These are phyloP conservation scores for Piper betle DNA, from an alignment of 164 flowering plant species.

Conservation along the genomic window DNA sequence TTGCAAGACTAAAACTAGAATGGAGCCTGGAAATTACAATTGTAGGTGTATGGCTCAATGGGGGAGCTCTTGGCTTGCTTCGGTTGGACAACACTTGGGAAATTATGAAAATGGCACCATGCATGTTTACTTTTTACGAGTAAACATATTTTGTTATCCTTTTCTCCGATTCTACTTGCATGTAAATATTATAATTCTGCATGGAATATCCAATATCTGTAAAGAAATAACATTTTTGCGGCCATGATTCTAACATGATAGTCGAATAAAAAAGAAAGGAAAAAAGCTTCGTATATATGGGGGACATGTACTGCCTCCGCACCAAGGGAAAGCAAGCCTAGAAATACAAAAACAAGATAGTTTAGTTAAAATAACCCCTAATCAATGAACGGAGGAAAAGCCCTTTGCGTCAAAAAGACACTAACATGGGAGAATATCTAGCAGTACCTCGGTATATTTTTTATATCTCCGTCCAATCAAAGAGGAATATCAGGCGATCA, in stretches of 20 bases:
- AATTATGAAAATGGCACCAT: too few relatives aligned
- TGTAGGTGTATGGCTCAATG: too few relatives aligned
- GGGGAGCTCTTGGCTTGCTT: too few relatives aligned
- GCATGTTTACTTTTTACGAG: too few relatives aligned
- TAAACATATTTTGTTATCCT: neutral
- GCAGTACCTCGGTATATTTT: neutral
- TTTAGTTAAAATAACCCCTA: neutral
- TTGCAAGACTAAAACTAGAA: too few relatives aligned
- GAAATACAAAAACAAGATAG: neutral
- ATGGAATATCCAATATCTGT: neutral
- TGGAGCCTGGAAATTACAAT: too few relatives aligned
- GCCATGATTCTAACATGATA: slow-evolving; percentile 1
- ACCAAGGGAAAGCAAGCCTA: neutral
- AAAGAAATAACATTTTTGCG: neutral
- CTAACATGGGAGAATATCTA: slow-evolving; percentile 2
- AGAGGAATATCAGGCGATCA: slow-evolving; percentile 1
- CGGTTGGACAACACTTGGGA: too few relatives aligned
- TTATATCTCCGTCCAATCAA: neutral
- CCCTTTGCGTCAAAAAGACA: slow-evolving; percentile 2
- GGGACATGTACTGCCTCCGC: slow-evolving; percentile 1
- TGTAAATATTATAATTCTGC: neutral
- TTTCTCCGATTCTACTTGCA: neutral
- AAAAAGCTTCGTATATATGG: neutral
- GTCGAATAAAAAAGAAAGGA: neutral
- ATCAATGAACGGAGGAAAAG: neutral